These are phyloP conservation scores for Cryphonectria radicalis DNA, from an alignment of 2,329 filamentous ascomycete genomes.

Conservation along the genomic window DNA sequence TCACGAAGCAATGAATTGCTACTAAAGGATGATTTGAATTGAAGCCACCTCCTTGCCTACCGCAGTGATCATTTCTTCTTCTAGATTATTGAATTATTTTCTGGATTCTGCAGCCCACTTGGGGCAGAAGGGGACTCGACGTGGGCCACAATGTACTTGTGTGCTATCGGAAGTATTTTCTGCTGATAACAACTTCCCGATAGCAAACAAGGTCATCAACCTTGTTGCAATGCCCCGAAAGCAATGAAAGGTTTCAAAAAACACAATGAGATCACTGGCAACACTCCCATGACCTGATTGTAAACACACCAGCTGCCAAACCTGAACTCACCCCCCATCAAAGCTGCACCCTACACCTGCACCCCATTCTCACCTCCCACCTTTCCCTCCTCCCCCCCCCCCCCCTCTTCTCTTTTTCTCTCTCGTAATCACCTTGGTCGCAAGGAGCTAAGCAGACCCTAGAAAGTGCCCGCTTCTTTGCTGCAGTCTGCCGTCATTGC, in stretches of 20 bases:
- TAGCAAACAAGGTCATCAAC: neutral
- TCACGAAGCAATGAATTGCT: neutral
- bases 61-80: neutral
- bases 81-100: neutral
- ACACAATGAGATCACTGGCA: slow-evolving; percentile 1
- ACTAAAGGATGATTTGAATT: neutral
- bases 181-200: neutral
- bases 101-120: neutral
- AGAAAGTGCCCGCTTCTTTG: slow-evolving; percentile 3
- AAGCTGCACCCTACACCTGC: neutral
- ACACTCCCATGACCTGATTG: neutral
- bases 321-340: neutral
- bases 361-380: neutral
- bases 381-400: neutral
- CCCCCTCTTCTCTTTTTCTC: neutral
- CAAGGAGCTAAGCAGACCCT: neutral
- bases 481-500: slow-evolving; percentile 16
- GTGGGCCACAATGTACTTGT: neutral
- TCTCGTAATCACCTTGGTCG: neutral
- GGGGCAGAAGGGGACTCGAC: neutral
- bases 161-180: slow-evolving; percentile 1
- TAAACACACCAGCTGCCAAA: neutral
- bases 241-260: neutral
- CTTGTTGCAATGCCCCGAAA: neutral
- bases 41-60: neutral